Percentiles rank a stretch among this genome's conserved stretches.
Evolutionary conservation across 192 early-diverging fungal genomes (phyloP).

Genomic region (Physocladia obscura): DNA sequence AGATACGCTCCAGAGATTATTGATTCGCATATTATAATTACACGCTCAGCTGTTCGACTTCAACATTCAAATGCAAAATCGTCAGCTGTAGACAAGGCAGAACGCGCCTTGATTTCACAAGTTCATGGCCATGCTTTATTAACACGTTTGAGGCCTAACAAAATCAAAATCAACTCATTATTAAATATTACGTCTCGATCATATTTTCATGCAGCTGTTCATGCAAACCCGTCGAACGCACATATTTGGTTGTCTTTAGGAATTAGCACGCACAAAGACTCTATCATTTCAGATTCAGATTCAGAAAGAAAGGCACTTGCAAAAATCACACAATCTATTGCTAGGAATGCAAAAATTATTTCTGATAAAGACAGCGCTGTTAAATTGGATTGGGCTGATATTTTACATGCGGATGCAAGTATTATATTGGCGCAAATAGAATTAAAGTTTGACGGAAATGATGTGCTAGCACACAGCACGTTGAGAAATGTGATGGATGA

Average conservation of each 20-base stretch:
- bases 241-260: conserved; percentile 13
- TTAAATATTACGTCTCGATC: conserved; percentile 8
- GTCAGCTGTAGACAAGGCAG: neutral
- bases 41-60: conserved; percentile 8
- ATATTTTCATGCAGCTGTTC: conserved; percentile 16
- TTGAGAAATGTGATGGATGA: neutral
- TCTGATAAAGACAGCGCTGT: neutral
- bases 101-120: neutral
- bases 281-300: neutral
- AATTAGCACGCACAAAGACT: neutral
- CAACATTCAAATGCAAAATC: neutral
- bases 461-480: neutral
- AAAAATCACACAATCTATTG: neutral
- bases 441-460: too few species aligned
- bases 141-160: neutral
- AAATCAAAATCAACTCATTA: neutral
- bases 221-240: conserved; percentile 6
- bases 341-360: too few species aligned
- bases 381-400: neutral
- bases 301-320: neutral
- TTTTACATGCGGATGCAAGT: neutral
- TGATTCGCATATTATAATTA: neutral
- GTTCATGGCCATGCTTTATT: conserved; percentile 16
- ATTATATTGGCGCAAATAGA: too few species aligned
- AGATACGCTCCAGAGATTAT: conserved; percentile 15